Evolutionary conservation across 148 eudicot genomes (phyloP).

Genomic region (Rhododendron griersonianum): DNA sequence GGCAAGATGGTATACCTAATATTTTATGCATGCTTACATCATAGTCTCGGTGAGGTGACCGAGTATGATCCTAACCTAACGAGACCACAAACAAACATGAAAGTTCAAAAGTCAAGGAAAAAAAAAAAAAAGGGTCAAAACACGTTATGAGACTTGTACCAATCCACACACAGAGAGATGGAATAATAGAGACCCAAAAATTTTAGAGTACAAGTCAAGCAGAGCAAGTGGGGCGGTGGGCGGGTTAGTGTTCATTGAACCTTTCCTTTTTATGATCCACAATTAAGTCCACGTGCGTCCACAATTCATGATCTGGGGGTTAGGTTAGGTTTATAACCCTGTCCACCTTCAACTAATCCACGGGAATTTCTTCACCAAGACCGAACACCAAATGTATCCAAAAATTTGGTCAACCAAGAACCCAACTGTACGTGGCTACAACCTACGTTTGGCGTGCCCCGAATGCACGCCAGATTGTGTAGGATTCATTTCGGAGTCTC

Average conservation of each 20-base stretch:
- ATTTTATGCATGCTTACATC: not conserved
- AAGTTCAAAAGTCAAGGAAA: not conserved
- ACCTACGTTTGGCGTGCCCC: not conserved
- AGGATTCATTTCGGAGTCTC: not conserved
- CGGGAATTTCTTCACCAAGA: not conserved
- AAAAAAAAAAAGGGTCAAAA: not conserved
- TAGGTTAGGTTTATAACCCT: not conserved
- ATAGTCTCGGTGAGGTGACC: not conserved
- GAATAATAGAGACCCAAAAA: not conserved
- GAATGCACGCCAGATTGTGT: not conserved
- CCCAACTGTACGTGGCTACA: not conserved
- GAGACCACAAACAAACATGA: not conserved
- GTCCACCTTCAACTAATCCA: not conserved
- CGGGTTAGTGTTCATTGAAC: not conserved
- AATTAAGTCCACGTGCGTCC: not conserved
- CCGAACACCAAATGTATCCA: not conserved
- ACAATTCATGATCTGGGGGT: not conserved
- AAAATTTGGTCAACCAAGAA: not conserved
- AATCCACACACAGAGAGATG: not conserved
- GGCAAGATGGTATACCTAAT: not conserved
- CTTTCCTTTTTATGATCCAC: not conserved
- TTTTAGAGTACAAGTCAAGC: not conserved
- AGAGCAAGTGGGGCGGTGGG: slow-evolving; percentile 3
- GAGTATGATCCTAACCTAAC: not conserved
- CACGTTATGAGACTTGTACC: not conserved